Conservation (phyloP, 2,329 filamentous ascomycete species). For the Cephalotrichum gorgonifer region DNA sequence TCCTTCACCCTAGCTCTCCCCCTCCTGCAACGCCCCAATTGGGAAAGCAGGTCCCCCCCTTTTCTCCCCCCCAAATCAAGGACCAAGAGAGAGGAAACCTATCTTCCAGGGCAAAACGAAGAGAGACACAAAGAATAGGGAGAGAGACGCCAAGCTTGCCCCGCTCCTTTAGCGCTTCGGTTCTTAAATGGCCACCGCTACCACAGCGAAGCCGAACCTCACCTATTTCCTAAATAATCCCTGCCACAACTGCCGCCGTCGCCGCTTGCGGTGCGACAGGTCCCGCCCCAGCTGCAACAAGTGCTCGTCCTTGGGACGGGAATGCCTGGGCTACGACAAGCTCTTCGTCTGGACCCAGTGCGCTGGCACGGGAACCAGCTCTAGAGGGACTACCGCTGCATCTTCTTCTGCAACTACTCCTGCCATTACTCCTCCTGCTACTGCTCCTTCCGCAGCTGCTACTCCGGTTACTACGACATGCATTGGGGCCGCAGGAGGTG, state of each 20-base stretch:
- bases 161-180: background rate
- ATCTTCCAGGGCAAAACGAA: background rate
- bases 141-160: background rate
- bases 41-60: background rate
- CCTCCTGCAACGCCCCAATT: background rate
- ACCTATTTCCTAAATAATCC: conserved; percentile 19
- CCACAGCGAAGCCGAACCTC: conserved; percentile 2
- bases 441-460: background rate
- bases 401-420: background rate
- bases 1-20: background rate
- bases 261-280: conserved; percentile 51
- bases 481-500: background rate
- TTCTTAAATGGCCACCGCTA: background rate
- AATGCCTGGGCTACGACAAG: conserved; percentile 52
- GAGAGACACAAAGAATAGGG: background rate
- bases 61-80: background rate
- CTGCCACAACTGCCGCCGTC: conserved; percentile 53
- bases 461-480: no score
- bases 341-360: conserved; percentile 47
- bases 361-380: background rate
- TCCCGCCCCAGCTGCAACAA: conserved; percentile 50
- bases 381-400: background rate
- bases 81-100: background rate
- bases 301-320: conserved; percentile 41
- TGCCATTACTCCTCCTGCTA: background rate